Conservation (phyloP, 2,329 filamentous ascomycete species). For the Aspergillus terreus region DNA sequence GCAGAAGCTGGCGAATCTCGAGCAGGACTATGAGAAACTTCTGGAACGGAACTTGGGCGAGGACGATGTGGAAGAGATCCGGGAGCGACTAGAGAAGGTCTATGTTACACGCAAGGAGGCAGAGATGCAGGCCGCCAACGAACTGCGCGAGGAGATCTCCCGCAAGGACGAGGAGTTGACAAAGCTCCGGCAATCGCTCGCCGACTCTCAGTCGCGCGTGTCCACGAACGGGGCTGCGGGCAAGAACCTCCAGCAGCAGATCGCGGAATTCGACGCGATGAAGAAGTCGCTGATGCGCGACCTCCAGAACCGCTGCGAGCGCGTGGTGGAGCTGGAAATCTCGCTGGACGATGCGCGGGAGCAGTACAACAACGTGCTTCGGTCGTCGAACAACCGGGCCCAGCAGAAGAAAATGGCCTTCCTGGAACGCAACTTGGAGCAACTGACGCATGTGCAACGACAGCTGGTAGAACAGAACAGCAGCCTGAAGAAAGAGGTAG, state of each 20-base stretch:
- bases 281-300: slow-evolving; percentile 99
- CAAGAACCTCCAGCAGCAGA: slow-evolving; percentile 95
- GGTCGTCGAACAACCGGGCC: slow-evolving; percentile 93
- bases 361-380: slow-evolving; percentile 97
- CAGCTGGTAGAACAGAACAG: slow-evolving; percentile 98
- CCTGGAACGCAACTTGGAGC: slow-evolving; percentile 94
- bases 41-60: slow-evolving; percentile 75
- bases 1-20: slow-evolving; percentile 66
- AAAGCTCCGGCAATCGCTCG: slow-evolving; percentile 74
- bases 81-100: slow-evolving; percentile 70
- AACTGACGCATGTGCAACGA: slow-evolving; percentile 93
- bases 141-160: slow-evolving; percentile 70
- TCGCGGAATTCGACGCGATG: slow-evolving; percentile 98
- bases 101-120: slow-evolving; percentile 72
- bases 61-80: slow-evolving; percentile 78
- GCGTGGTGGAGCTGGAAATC: slow-evolving; percentile 96
- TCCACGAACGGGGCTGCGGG: slow-evolving; percentile 56
- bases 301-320: slow-evolving; percentile 95
- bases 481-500: slow-evolving; percentile 96
- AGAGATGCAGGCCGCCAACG: slow-evolving; percentile 69
- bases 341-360: slow-evolving; percentile 94
- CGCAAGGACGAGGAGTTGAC: slow-evolving; percentile 78
- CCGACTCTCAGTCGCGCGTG: slow-evolving; percentile 58
- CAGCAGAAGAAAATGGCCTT: slow-evolving; percentile 99
- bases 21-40: slow-evolving; percentile 80